phyloP scores from a whole-genome alignment of 768 basidiomycete species.

The Rhizopogon roseolus region DNA sequence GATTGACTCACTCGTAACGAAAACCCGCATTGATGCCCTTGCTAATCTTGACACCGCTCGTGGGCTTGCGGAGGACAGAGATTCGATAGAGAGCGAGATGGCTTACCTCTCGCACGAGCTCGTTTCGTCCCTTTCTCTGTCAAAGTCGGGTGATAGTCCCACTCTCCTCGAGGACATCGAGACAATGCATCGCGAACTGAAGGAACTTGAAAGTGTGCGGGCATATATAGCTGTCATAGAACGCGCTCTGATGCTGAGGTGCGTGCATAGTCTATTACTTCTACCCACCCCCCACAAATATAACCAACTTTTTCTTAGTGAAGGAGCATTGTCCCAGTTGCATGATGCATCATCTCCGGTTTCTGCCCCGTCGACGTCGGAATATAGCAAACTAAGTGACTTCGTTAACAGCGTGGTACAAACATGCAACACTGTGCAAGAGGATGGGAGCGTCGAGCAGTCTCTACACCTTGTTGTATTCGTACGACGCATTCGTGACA shows the following conservation, averaged over 20 bases:
- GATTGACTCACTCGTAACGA: constrained; percentile 41
- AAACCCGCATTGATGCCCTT: constrained; percentile 44
- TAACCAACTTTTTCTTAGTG: constrained; percentile 34
- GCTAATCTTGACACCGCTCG: constrained; percentile 59
- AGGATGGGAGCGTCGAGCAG: constrained; percentile 38
- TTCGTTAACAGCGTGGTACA: constrained; percentile 50
- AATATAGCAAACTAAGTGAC: constrained; percentile 57
- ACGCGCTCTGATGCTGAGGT: constrained; percentile 71
- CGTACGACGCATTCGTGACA: constrained; percentile 55
- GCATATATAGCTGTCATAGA: constrained; percentile 75
- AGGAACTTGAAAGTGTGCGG: constrained; percentile 71
- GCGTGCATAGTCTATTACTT: constrained; percentile 11
- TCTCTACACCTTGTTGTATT: constrained; percentile 59
- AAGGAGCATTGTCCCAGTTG: constrained; percentile 52
- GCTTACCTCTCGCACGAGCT: constrained; percentile 61
- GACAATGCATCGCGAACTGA: constrained; percentile 67
- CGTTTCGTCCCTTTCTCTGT: constrained; percentile 42
- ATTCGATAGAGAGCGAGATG: constrained; percentile 76
- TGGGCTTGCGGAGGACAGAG: constrained; percentile 70
- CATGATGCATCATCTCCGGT: constrained; percentile 34
- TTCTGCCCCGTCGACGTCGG: constrained; percentile 41
- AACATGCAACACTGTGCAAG: constrained; percentile 42
- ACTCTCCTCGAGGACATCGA: constrained; percentile 84
- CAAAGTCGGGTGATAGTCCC: constrained; percentile 41
- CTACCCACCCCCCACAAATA: constrained; percentile 4